Evolutionary conservation across 352 stramenopile species (phyloP), one percentile per base, ranked within the genome.

Genomic region (Pythium sukuiense): DNA sequence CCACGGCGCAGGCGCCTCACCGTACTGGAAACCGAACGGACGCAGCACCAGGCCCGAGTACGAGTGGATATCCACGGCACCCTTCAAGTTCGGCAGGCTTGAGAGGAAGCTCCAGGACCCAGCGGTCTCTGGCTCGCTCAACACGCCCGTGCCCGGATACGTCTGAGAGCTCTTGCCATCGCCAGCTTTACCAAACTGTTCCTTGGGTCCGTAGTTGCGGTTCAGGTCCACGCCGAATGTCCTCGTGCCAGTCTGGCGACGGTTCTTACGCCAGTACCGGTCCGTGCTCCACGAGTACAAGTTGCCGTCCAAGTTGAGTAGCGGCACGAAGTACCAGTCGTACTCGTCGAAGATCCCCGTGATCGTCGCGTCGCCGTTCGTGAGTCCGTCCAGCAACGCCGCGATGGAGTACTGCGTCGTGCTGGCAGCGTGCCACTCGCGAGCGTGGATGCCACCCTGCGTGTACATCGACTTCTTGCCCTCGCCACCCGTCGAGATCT

Each of bases 31-130:
- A 11, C 65, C 69, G 43, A 76, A 79, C 5, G 72, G 72, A 27
- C 65, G 68, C 14, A 79, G 58, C 53, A 79, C 58, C 2, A 76
- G 45, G 6, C 69, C 72, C 16, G 69, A 73, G 59, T 76, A 79
- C 54, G 69, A 72, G 67, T 79, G 72, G 26, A 79, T 65, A 37
- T 76, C 70, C 8, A 76, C 37, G 11, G 46, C 59, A 16, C 70
- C 70, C 1, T 54, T 33, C 1, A 71, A 35, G 0, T 27, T 20
- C 24, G 70, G 59, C 1, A 37, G 45, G 48, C 70, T 60, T 0
- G 41, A 49, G 3, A 76, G 16, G 56, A 49, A 76, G 24, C 32
- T 59, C 27, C 57, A 70, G 39, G 72, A 67, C 7, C 56, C 65
- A 6, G 32, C 29, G 2, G 59, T 71, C 60, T 72, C 65, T 32